Conservation (phyloP, 768 basidiomycete genomes). For the Plicaturopsis crispa region DNA sequence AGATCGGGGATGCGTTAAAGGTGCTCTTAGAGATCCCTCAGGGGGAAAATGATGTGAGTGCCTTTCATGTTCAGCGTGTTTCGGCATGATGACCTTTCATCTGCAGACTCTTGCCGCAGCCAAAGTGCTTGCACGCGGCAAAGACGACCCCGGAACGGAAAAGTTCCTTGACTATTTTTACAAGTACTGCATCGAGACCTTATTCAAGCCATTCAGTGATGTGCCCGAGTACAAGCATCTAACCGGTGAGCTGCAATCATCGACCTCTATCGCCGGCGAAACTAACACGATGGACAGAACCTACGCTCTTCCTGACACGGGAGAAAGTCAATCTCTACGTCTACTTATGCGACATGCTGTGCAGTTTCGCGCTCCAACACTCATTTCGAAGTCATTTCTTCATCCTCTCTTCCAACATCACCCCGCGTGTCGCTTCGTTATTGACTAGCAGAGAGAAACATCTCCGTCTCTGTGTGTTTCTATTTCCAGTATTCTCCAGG, state of each 20-base stretch:
- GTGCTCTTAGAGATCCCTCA: conserved; percentile 74
- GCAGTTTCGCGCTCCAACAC: conserved; percentile 85
- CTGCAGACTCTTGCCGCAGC: conserved; percentile 18
- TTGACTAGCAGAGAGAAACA: conserved; percentile 86
- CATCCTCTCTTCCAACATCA: conserved; percentile 73
- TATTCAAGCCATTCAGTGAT: conserved; percentile 74
- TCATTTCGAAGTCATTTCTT: conserved; percentile 89
- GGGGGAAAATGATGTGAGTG: conserved; percentile 27
- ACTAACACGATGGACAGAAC: too few species aligned
- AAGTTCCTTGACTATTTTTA: conserved; percentile 93
- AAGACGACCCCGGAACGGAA: conserved; percentile 83
- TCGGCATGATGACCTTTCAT: conserved; percentile 1
- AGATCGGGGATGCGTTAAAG: conserved; percentile 83
- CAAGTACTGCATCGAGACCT: conserved; percentile 66
- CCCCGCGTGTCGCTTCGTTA: conserved; percentile 66
- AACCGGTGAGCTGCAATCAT: conserved; percentile 27
- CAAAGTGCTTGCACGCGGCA: conserved; percentile 48
- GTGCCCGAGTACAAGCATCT: conserved; percentile 60
- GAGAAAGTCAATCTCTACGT: conserved; percentile 80
- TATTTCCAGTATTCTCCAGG: background rate
- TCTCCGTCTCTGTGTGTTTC: conserved; percentile 73
- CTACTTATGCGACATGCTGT: conserved; percentile 86
- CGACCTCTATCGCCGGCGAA: too few species aligned
- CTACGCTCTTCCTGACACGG: conserved; percentile 49
- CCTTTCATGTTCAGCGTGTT: conserved; percentile 9